Evolutionary conservation across 2,329 filamentous ascomycete genomes (phyloP).

Genomic region (Colletotrichum truncatum): DNA sequence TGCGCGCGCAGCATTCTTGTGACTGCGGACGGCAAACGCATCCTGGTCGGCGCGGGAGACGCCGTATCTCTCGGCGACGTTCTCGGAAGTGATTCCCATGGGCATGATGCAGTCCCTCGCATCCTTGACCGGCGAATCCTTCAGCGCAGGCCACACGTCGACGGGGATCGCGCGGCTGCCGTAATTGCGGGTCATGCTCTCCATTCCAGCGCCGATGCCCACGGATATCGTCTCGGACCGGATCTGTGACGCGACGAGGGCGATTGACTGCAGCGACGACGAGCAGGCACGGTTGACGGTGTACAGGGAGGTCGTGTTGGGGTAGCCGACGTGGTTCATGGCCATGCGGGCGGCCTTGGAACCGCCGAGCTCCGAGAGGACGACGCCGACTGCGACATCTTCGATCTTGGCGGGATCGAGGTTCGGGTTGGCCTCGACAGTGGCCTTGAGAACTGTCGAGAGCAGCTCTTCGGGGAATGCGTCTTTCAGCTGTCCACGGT

Average conservation of each 20-base stretch:
- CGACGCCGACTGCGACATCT: conserved; percentile 87
- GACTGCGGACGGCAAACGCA: conserved; percentile 79
- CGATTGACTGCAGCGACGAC: conserved; percentile 80
- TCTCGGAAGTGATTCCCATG: conserved; percentile 92
- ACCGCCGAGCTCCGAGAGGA: conserved; percentile 90
- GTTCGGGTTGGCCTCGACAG: conserved; percentile 75
- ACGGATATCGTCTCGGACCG: conserved; percentile 75
- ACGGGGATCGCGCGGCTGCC: conserved; percentile 84
- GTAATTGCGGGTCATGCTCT: conserved; percentile 96
- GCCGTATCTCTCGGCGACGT: conserved; percentile 81
- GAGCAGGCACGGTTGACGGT: conserved; percentile 91
- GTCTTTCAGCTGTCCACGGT: conserved; percentile 86
- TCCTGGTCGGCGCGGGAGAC: conserved; percentile 83
- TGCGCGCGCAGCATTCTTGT: conserved; percentile 77
- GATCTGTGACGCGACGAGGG: conserved; percentile 78
- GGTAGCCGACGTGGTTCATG: conserved; percentile 83
- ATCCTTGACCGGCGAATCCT: conserved; percentile 70
- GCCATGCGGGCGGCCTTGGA: conserved; percentile 93
- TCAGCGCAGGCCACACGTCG: conserved; percentile 79
- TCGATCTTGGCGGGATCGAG: conserved; percentile 76
- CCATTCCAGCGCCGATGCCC: conserved; percentile 90
- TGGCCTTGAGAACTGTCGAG: conserved; percentile 71
- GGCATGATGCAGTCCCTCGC: conserved; percentile 90
- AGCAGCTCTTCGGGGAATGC: conserved; percentile 93
- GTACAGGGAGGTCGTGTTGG: conserved; percentile 77